Conservation (phyloP, 441 rosid species). For the Populus hybrid region DNA sequence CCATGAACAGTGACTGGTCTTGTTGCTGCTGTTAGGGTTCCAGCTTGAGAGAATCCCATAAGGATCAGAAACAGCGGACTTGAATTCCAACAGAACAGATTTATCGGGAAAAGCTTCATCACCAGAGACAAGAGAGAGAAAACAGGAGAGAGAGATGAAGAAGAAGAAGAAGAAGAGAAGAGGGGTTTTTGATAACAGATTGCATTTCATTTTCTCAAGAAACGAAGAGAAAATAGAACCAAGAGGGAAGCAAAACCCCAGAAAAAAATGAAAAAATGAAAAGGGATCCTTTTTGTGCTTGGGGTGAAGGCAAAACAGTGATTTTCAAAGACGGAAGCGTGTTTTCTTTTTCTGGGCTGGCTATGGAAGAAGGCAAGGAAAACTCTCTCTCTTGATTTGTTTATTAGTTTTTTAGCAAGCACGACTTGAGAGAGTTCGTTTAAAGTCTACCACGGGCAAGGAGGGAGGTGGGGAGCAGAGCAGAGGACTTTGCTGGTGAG, state of each 20-base stretch:
- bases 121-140: conserved; percentile 20
- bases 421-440: too few relatives aligned
- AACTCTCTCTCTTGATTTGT: too few relatives aligned
- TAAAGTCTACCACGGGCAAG: background rate
- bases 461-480: background rate
- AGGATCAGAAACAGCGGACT: conserved; percentile 56
- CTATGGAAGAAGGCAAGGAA: too few relatives aligned
- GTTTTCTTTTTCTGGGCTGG: too few relatives aligned
- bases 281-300: background rate
- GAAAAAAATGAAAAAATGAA: background rate
- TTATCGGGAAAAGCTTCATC: conserved; percentile 33
- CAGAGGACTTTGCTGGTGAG: background rate
- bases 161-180: conserved; percentile 14
- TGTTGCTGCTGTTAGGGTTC: conserved; percentile 29
- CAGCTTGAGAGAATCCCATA: conserved; percentile 64
- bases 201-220: conserved; percentile 4
- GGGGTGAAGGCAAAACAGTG: conserved; percentile 59
- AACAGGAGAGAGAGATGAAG: background rate
- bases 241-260: conserved; percentile 22
- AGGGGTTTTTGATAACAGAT: background rate
- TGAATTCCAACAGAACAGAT: conserved; percentile 61
- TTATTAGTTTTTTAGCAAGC: too few relatives aligned
- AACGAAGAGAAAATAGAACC: conserved; percentile 38
- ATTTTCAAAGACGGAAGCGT: conserved; percentile 44
- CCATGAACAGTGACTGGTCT: conserved; percentile 62